Evolutionary conservation across 805 yeast genomes (phyloP).

Genomic region (Pichia sporocuriosa): DNA sequence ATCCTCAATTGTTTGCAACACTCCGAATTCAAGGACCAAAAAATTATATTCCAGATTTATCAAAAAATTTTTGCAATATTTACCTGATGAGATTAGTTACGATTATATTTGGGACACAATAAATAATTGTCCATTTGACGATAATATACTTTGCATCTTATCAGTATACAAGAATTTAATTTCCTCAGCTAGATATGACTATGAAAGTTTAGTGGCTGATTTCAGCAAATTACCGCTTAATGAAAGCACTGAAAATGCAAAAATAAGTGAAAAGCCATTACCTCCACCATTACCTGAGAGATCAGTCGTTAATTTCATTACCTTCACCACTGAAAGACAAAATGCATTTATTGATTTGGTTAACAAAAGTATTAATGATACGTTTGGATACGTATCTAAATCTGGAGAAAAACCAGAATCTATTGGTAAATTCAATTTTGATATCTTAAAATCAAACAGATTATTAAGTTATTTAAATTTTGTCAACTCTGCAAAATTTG

Average conservation of each 20-base stretch:
- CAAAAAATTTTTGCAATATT: constrained; percentile 52
- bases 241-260: too few relatives aligned
- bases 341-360: constrained; percentile 39
- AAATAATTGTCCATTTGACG: constrained; percentile 46
- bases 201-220: constrained; percentile 6
- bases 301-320: constrained; percentile 33
- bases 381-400: too few relatives aligned
- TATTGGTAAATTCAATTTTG: constrained; percentile 11
- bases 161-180: constrained; percentile 66
- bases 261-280: too few relatives aligned
- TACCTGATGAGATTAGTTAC: constrained; percentile 52
- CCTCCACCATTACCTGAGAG: background rate
- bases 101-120: constrained; percentile 59
- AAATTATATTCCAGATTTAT: constrained; percentile 50
- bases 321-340: constrained; percentile 36
- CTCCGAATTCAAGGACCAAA: constrained; percentile 2
- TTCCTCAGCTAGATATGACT: constrained; percentile 28
- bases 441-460: constrained; percentile 32
- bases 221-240: background rate
- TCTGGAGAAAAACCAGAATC: too few relatives aligned
- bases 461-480: constrained; percentile 55
- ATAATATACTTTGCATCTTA: constrained; percentile 52
- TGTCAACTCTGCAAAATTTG: constrained; percentile 21
- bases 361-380: constrained; percentile 31
- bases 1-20: constrained; percentile 17